Base-by-base conservation (phyloP, 345 rosid species). In the Gossypium mustelinum region DNA sequence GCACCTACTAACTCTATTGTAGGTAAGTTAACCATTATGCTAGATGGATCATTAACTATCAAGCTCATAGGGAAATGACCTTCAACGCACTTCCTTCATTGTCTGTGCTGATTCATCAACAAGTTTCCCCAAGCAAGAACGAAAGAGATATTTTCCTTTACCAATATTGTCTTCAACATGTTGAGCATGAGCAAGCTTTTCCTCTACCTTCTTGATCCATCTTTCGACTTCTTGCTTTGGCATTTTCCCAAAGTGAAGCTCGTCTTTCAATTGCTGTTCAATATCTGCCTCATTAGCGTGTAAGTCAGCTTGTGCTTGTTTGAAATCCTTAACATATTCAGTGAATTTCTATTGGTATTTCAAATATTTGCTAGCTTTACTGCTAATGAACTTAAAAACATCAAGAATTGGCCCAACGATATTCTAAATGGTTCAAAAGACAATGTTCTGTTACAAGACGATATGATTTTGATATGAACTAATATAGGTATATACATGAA, bases 211-310 rank as follows among this genome's bases (percentile, higher is more conserved):
- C 2, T 27, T 51, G 17, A 69, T 0, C 73, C 73, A 69, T 69
- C 14, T 51, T 45, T 27, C 29, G 9, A 51, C 60, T 17, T 69
- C 73, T 22, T 14, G 34, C 73, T 51, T 69, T 8, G 8, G 13
- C 2, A 13, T 48, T 25, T 27, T 51, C 6, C 59, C 25, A 1
- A 0, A 13, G 7, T 0, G 18, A 14, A 0, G 9, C 59, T 51
- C 14, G 0, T 22, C 14, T 10, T 11, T 1, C 63, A 59, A 11
- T 12, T 59, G 2, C 0, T 11, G 14, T 3, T 20, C 16, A 11
- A 4, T 4, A 11, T 59, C 39, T 24, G 0, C 63, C 48, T 70
- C 0, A 0, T 22, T 0, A 0, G 1, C 10, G 0, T 1, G 2
- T 22, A 70, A 70, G 13, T 2, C 73, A 51, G 3, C 25, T 43